Base-by-base conservation (phyloP, 139 green algal species). In the Micractinium sp. region DNA sequence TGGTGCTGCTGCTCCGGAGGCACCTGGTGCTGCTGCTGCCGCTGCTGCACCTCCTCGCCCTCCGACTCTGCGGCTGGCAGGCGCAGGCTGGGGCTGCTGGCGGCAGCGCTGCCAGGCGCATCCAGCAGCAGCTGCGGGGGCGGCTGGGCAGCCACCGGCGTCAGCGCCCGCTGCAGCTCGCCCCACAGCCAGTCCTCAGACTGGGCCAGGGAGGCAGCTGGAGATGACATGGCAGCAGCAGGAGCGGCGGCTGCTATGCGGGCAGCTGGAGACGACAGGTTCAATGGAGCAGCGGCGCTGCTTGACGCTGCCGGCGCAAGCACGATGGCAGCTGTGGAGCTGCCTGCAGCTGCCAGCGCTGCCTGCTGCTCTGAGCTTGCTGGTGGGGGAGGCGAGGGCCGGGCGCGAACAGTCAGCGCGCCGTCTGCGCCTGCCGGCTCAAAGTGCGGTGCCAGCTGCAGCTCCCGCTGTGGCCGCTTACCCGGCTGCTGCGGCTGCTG, bases 21-120 rank as follows among this genome's bases (percentile, higher is more conserved):
- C 38, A 61, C 36, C 77, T 82, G 77, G 7, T 19, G 23, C 19
- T 20, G 1, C 12, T 15, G 79, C 79, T 18, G 4, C 25, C 14
- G 36, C 36, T 79, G 82, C 63, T 27, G 61, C 82, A 23, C 19
- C n/a, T 53, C 39, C 20, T 41, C n/a, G 78, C 25, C 23, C 3
- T 22, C n/a, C 73, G 76, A 82, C 76, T 39, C 20, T 1, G 78
- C 33, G 56, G 56, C 81, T 7, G 81, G 81, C 81, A 86, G 33
- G 56, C 81, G 81, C 33, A 86, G 81, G 81, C 81, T 86, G 19
- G 81, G 81, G 56, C 60, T 86, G 81, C 81, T 86, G 81, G 56
- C 81, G 33, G 74, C 74, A 9, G 25, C 56, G 56, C 81, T 86
- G 81, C 81, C 81, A 5, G 56, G 79, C 12, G 47, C 47, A 12